Conservation (phyloP, 1,139 yeast genomes). For the Debaryomyces fabryi region DNA sequence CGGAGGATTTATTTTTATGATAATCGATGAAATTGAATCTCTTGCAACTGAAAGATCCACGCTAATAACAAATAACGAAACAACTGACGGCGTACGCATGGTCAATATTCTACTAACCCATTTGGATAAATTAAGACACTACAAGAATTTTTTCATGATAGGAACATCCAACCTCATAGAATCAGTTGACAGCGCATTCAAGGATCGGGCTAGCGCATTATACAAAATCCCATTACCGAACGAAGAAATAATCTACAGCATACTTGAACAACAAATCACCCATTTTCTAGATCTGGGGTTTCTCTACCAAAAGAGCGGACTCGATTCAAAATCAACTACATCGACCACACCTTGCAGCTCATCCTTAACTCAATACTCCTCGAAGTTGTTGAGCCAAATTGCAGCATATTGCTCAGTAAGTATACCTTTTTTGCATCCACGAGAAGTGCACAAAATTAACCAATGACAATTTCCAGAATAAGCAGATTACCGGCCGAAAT, state of each 20-base stretch:
- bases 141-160: slow-evolving; percentile 28
- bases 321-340: neutral
- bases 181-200: slow-evolving; percentile 31
- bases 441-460: slow-evolving; percentile 4
- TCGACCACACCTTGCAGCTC: neutral
- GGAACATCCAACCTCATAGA: slow-evolving; percentile 37
- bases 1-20: slow-evolving; percentile 24
- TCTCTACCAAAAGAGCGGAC: neutral
- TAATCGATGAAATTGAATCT: slow-evolving; percentile 44
- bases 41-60: slow-evolving; percentile 37
- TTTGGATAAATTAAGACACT: slow-evolving; percentile 32
- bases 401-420: slow-evolving; percentile 11
- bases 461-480: slow-evolving; percentile 8
- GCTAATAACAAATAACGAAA: slow-evolving; percentile 32
- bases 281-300: neutral
- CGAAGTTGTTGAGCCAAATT: slow-evolving; percentile 6
- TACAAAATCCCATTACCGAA: slow-evolving; percentile 30
- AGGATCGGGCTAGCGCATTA: slow-evolving; percentile 36
- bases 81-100: slow-evolving; percentile 39
- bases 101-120: slow-evolving; percentile 40
- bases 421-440: slow-evolving; percentile 6
- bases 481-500: slow-evolving; percentile 8
- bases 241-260: slow-evolving; percentile 16
- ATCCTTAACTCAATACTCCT: neutral
- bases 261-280: neutral